phyloP scores from a whole-genome alignment of 1,284 basidiomycete species.

The Cystobasidium slooffiae region DNA sequence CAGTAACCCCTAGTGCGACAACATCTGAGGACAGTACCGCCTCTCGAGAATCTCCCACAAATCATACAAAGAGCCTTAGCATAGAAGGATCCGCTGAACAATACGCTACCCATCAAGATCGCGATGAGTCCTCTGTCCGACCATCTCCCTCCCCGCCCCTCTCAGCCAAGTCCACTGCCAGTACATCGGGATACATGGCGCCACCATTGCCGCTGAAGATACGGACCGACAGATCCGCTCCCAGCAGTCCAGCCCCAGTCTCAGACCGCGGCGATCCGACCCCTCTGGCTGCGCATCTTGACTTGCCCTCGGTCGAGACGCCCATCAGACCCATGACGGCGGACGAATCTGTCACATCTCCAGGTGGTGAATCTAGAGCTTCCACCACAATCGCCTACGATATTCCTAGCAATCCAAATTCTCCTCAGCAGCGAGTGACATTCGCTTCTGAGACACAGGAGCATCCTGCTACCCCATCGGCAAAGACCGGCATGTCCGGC shows the following conservation, averaged over 20 bases:
- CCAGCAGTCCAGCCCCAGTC: background rate
- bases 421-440: conserved; percentile 29
- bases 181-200: conserved; percentile 7
- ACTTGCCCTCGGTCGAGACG: background rate
- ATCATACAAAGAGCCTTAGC: background rate
- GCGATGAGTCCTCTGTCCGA: background rate
- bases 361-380: conserved; percentile 20
- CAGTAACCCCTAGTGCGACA: conserved; percentile 8
- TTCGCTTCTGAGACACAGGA: conserved; percentile 15
- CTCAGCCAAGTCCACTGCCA: background rate
- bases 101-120: background rate
- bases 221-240: background rate
- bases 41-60: background rate
- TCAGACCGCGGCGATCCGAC: background rate
- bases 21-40: background rate
- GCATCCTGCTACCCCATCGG: conserved; percentile 3
- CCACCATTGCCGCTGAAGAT: conserved; percentile 36
- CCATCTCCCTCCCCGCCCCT: background rate
- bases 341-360: background rate
- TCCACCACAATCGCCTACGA: conserved; percentile 38
- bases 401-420: background rate
- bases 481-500: conserved; percentile 1
- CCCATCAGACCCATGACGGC: background rate
- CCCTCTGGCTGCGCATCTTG: background rate
- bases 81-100: background rate